Conservation (phyloP, 2,329 filamentous ascomycete genomes). For the Monilinia fructigena region DNA sequence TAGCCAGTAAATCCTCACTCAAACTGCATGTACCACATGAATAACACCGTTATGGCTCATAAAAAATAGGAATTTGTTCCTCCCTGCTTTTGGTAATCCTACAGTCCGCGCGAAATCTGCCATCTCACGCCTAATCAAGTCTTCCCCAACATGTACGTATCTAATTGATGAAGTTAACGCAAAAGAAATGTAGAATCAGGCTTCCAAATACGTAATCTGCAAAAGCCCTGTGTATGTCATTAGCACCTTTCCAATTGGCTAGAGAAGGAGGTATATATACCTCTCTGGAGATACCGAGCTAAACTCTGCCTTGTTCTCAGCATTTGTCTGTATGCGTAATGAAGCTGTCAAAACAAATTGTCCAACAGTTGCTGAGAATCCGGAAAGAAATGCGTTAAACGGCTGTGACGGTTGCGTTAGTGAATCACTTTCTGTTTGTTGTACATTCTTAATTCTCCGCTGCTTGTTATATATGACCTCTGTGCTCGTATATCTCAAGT, state of each 20-base stretch:
- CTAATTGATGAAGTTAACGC: conserved; percentile 99
- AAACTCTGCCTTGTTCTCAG: conserved; percentile 77
- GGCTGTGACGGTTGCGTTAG: conserved; percentile 57
- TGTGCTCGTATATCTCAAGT: conserved; percentile 20
- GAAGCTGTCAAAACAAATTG: conserved; percentile 92
- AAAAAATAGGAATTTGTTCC: conserved; percentile 9
- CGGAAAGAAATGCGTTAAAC: conserved; percentile 97
- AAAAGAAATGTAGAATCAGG: conserved; percentile 96
- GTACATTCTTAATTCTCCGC: neutral
- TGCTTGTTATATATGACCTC: neutral
- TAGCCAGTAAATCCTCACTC: conserved; percentile 10
- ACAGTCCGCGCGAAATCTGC: conserved; percentile 22
- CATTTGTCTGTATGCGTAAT: conserved; percentile 87
- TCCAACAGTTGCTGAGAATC: conserved; percentile 90
- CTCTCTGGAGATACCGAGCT: conserved; percentile 75
- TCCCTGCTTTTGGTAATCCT: conserved; percentile 25
- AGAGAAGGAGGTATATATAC: conserved; percentile 46
- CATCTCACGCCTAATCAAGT: conserved; percentile 1
- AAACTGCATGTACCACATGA: neutral
- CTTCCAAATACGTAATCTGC: conserved; percentile 95
- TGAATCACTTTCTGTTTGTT: neutral
- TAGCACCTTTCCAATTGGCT: conserved; percentile 24
- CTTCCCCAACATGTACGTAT: conserved; percentile 26
- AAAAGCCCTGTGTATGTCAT: conserved; percentile 66
- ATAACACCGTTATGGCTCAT: conserved; percentile 5